Evolutionary conservation across 2,329 filamentous ascomycete genomes (phyloP).

Genomic region (Aspergillus candidus): DNA sequence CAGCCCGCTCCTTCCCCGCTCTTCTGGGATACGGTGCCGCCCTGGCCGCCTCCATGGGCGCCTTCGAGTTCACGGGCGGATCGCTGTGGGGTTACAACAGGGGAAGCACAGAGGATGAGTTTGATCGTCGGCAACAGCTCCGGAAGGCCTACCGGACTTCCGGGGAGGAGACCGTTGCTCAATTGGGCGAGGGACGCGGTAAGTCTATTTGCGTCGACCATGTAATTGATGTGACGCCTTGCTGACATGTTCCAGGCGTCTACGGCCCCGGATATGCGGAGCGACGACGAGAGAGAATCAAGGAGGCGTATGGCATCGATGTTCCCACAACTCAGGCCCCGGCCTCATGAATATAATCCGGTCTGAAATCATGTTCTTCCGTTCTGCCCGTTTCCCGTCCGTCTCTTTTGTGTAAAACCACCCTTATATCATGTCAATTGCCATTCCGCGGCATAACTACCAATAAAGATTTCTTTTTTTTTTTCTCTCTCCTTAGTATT

Average conservation of each 20-base stretch:
- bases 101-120: constrained; percentile 62
- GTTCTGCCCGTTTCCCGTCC: constrained; percentile 16
- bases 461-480: constrained; percentile 14
- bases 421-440: constrained; percentile 15
- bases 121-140: constrained; percentile 66
- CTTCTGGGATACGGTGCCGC: constrained; percentile 62
- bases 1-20: constrained; percentile 61
- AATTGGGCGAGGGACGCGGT: constrained; percentile 86
- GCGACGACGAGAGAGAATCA: constrained; percentile 71
- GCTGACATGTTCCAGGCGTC: constrained; percentile 55
- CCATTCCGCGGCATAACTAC: constrained; percentile 15
- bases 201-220: constrained; percentile 27
- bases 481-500: background rate
- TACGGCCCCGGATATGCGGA: constrained; percentile 76
- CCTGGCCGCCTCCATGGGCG: constrained; percentile 53
- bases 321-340: constrained; percentile 57
- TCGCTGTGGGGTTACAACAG: constrained; percentile 50
- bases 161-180: constrained; percentile 69
- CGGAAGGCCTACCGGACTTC: constrained; percentile 69
- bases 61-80: constrained; percentile 64
- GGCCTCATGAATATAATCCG: constrained; percentile 32
- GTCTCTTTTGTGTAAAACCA: constrained; percentile 27
- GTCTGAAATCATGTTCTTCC: constrained; percentile 14
- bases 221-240: background rate
- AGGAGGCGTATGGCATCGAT: constrained; percentile 83